These are phyloP conservation scores for Acephala macrosclerotiorum DNA, from an alignment of 2,329 filamentous ascomycete genomes.

Conservation along the genomic window DNA sequence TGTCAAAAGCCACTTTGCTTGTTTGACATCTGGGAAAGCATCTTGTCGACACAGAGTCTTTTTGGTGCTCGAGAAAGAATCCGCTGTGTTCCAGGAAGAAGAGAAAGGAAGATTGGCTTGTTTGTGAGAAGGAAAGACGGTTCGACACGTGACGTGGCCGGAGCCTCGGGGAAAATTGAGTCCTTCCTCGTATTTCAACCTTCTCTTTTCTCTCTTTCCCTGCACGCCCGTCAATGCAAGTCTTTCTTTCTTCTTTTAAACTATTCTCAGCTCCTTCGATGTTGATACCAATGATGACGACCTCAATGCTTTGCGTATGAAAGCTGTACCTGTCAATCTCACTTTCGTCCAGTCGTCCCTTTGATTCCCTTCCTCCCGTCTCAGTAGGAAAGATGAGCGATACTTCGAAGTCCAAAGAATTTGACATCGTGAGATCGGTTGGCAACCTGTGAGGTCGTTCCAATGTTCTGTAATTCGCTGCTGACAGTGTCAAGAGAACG, in stretches of 20 bases:
- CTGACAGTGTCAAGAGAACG: constrained; percentile 27
- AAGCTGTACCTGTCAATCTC: background rate
- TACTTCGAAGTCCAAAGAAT: background rate
- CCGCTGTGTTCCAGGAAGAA: too few relatives aligned
- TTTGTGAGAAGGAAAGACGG: too few relatives aligned
- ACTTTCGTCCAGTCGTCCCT: background rate
- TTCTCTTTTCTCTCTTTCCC: too few relatives aligned
- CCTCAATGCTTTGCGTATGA: background rate
- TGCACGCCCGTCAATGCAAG: too few relatives aligned
- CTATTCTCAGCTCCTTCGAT: background rate
- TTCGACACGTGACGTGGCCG: too few relatives aligned
- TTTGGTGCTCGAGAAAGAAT: too few relatives aligned
- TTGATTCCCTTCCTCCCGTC: background rate
- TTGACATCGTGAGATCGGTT: constrained; percentile 25
- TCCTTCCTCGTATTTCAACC: too few relatives aligned
- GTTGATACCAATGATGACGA: background rate
- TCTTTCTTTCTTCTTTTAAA: too few relatives aligned
- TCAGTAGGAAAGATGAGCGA: background rate
- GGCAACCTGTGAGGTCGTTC: constrained; percentile 26
- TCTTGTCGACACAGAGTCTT: too few relatives aligned
- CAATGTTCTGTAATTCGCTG: background rate
- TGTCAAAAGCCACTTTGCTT: constrained; percentile 6
- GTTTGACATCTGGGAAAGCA: background rate
- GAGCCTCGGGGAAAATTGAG: too few relatives aligned
- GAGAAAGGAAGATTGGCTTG: too few relatives aligned